Percentiles rank a stretch among this genome's conserved stretches.
These are phyloP conservation scores for Mitragyna speciosa DNA, from an alignment of 257 asterid genomes.

Conservation along the genomic window DNA sequence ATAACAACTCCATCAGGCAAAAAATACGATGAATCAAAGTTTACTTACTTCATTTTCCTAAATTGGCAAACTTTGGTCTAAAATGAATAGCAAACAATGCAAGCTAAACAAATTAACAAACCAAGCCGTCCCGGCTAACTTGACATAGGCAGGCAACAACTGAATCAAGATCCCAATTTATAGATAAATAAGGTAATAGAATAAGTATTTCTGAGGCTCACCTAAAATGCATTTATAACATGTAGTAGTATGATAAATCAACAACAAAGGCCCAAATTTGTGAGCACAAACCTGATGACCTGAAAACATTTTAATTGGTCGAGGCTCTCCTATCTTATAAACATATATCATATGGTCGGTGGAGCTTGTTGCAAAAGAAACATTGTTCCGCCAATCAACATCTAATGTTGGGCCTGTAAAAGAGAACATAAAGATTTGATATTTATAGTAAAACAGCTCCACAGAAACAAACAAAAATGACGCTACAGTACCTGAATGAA, in stretches of 20 bases:
- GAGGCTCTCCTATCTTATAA: slow-evolving; percentile 26
- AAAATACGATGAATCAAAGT: neutral
- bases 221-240: neutral
- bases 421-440: neutral
- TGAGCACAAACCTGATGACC: slow-evolving; percentile 35
- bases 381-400: slow-evolving; percentile 36
- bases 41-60: too few relatives aligned
- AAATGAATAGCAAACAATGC: neutral
- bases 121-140: neutral
- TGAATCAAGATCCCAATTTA: neutral
- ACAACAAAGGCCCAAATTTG: neutral
- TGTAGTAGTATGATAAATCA: neutral
- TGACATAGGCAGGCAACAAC: neutral
- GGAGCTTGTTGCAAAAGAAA: slow-evolving; percentile 40
- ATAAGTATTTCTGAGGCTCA: neutral
- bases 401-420: slow-evolving; percentile 29
- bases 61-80: neutral
- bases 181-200: neutral
- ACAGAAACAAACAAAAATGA: neutral
- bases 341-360: slow-evolving; percentile 31
- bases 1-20: too few relatives aligned
- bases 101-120: neutral
- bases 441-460: neutral
- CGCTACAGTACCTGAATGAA: slow-evolving; percentile 30
- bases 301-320: slow-evolving; percentile 28